Percentiles rank a stretch among this genome's conserved stretches.
These are phyloP conservation scores for Carex littledalei DNA, from an alignment of 176 grass and related monocot species.

Conservation along the genomic window DNA sequence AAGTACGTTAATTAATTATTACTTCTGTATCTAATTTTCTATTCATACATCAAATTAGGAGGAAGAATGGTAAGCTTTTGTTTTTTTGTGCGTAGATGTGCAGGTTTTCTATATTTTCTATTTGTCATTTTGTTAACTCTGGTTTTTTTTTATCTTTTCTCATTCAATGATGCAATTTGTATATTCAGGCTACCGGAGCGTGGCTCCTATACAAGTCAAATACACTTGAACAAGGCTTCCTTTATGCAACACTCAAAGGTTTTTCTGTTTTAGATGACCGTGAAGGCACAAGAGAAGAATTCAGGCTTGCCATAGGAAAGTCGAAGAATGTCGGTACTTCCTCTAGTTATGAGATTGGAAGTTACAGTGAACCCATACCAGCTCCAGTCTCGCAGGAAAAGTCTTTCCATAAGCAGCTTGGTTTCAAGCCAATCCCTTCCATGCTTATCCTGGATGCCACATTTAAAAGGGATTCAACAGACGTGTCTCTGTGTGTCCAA, in stretches of 20 bases:
- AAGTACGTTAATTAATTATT: conserved; percentile 41
- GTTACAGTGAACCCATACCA: conserved; percentile 26
- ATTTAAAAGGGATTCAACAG: conserved; percentile 49
- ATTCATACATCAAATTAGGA: background rate
- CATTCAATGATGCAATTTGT: background rate
- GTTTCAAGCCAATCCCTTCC: conserved; percentile 61
- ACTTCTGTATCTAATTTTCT: background rate
- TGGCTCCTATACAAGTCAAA: conserved; percentile 99
- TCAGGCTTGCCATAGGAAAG: conserved; percentile 96
- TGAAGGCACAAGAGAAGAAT: conserved; percentile 95
- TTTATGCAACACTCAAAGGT: conserved; percentile 93
- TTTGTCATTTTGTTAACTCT: background rate
- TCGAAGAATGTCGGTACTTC: conserved; percentile 50
- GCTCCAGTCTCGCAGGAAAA: conserved; percentile 36
- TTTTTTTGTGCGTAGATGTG: background rate
- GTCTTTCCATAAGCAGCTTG: conserved; percentile 51
- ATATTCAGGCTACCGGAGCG: conserved; percentile 56
- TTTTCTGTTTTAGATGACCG: conserved; percentile 96
- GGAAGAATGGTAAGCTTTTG: background rate
- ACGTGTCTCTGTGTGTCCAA: conserved; percentile 69
- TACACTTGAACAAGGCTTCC: conserved; percentile 59
- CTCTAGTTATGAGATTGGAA: conserved; percentile 38
- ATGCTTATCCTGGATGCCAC: conserved; percentile 95
- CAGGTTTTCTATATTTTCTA: background rate
- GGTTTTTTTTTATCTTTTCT: background rate